Conservation (phyloP, 2,329 filamentous ascomycete species). For the Drechslerella coelobrocha region DNA sequence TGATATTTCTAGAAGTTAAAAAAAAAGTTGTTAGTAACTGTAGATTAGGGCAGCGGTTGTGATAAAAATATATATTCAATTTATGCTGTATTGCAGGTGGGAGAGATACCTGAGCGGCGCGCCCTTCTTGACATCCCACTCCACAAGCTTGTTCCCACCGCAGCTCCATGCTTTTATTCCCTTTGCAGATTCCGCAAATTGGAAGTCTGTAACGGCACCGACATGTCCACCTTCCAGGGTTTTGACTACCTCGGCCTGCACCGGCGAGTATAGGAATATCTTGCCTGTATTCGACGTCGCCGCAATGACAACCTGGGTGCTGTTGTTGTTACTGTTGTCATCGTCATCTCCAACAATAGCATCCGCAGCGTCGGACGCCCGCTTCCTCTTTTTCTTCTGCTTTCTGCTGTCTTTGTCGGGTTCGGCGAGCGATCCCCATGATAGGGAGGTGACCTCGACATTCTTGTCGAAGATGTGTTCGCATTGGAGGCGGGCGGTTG, state of each 20-base stretch:
- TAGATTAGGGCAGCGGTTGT: background rate
- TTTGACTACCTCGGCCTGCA: constrained; percentile 61
- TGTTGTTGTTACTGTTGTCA: constrained; percentile 15
- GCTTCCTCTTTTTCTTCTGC: constrained; percentile 64
- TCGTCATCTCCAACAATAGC: constrained; percentile 49
- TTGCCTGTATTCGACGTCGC: constrained; percentile 63
- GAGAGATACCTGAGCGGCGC: constrained; percentile 59
- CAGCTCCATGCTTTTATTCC: constrained; percentile 63
- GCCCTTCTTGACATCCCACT: constrained; percentile 63
- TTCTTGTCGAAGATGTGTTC: constrained; percentile 62
- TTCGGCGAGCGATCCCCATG: constrained; percentile 61
- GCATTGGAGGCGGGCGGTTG: constrained; percentile 62
- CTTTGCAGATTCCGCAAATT: constrained; percentile 60
- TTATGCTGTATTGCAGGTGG: background rate
- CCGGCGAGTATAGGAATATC: constrained; percentile 62
- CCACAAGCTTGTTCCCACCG: constrained; percentile 63
- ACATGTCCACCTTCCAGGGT: constrained; percentile 61
- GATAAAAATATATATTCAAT: constrained; percentile 1
- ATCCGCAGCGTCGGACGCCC: constrained; percentile 58
- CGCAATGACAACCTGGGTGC: constrained; percentile 60
- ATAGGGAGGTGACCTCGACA: constrained; percentile 62
- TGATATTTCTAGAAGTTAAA: constrained; percentile 34
- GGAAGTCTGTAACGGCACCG: constrained; percentile 62
- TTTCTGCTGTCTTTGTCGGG: constrained; percentile 58
- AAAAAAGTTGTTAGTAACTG: background rate